Evolutionary conservation across 2,329 filamentous ascomycete genomes (phyloP).

Genomic region (Aureobasidium sp.): DNA sequence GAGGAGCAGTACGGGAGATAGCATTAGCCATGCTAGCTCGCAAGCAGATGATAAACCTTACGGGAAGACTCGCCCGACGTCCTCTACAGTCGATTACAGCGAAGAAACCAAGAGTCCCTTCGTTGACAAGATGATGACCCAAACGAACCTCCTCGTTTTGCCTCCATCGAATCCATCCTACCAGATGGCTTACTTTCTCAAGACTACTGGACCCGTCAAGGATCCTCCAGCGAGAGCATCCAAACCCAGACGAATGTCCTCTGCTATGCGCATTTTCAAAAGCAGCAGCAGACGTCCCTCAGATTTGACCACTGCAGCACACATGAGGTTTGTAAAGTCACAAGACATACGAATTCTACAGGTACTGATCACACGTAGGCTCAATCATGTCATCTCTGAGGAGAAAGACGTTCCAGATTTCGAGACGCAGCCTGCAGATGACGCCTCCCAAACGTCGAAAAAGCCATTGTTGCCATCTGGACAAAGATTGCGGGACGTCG

Average conservation of each 20-base stretch:
- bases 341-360: background rate
- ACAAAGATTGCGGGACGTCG: constrained; percentile 17
- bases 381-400: constrained; percentile 1
- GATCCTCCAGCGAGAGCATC: constrained; percentile 15
- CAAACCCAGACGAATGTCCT: constrained; percentile 18
- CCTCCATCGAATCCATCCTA: constrained; percentile 22
- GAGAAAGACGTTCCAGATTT: background rate
- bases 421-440: background rate
- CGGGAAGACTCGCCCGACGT: background rate
- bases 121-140: constrained; percentile 23
- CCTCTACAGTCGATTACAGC: background rate
- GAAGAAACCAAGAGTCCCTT: background rate
- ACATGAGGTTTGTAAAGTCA: constrained; percentile 17
- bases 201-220: constrained; percentile 27
- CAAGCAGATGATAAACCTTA: background rate
- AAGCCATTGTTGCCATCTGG: constrained; percentile 2
- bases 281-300: constrained; percentile 13
- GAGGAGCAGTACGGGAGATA: background rate
- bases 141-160: constrained; percentile 21
- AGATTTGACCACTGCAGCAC: constrained; percentile 14
- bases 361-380: background rate
- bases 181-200: constrained; percentile 30
- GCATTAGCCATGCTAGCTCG: constrained; percentile 1
- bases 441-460: background rate
- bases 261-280: constrained; percentile 25